These are phyloP conservation scores for Mallotus repandus DNA, from an alignment of 441 rosid genomes.

Conservation along the genomic window DNA sequence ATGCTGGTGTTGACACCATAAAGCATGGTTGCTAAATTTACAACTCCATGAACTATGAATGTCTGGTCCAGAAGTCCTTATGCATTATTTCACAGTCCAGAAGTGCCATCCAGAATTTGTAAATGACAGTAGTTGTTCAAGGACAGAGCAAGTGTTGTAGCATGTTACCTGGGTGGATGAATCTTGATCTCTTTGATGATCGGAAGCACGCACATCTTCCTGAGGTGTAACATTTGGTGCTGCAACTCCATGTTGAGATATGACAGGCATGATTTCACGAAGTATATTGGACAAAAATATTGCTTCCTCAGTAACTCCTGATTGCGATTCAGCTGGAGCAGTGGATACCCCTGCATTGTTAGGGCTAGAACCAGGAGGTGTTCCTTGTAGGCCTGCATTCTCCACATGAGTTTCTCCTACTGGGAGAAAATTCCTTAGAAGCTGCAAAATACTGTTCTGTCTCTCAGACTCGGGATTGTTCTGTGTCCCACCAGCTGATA, in stretches of 20 bases:
- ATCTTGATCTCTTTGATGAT: conserved; percentile 24
- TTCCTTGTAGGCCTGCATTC: conserved; percentile 36
- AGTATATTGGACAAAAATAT: conserved; percentile 61
- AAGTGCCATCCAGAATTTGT: neutral
- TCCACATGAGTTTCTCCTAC: conserved; percentile 55
- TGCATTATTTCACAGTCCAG: neutral
- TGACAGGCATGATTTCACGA: conserved; percentile 55
- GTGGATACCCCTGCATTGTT: conserved; percentile 31
- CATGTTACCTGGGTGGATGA: conserved; percentile 34
- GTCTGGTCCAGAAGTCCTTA: neutral
- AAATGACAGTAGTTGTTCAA: neutral
- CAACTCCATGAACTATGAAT: neutral
- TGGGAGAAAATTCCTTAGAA: conserved; percentile 53
- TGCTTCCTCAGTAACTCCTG: conserved; percentile 50
- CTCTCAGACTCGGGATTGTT: conserved; percentile 48
- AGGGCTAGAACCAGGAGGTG: conserved; percentile 30
- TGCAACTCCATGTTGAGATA: conserved; percentile 39
- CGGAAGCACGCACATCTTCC: conserved; percentile 29
- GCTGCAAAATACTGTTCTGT: conserved; percentile 46
- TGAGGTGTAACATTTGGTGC: conserved; percentile 26
- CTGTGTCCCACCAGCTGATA: conserved; percentile 39
- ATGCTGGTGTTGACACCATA: neutral
- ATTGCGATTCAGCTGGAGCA: conserved; percentile 33
- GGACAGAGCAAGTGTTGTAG: neutral
- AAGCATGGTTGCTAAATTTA: neutral